Evolutionary conservation across 2,329 filamentous ascomycete species (phyloP).

Genomic region (Trichoderma pleuroti): DNA sequence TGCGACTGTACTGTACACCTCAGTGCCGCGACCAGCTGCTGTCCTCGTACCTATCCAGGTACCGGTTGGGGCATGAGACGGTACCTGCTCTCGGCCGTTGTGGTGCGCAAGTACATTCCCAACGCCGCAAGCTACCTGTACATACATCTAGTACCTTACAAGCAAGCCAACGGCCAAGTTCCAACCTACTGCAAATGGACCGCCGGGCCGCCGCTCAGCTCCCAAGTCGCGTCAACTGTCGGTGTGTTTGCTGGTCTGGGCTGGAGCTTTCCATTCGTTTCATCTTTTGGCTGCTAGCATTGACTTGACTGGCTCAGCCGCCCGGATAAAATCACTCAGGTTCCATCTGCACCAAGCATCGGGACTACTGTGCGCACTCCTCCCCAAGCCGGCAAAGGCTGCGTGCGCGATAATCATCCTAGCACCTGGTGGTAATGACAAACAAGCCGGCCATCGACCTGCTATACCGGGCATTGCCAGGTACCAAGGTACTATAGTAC

Average conservation of each 20-base stretch:
- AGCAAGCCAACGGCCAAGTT: not conserved
- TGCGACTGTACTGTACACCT: not conserved
- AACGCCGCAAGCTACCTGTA: not conserved
- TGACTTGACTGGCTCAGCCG: slow-evolving; percentile 10
- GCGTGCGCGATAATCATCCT: slow-evolving; percentile 13
- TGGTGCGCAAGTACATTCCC: not conserved
- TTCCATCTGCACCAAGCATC: slow-evolving; percentile 15
- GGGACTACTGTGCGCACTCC: slow-evolving; percentile 14
- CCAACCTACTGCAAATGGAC: not conserved
- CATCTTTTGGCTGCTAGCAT: not conserved
- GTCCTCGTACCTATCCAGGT: not conserved
- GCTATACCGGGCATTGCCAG: not conserved
- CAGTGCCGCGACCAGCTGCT: not conserved
- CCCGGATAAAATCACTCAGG: slow-evolving; percentile 18
- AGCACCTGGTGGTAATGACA: not conserved
- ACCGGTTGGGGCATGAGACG: not conserved
- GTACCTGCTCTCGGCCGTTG: not conserved
- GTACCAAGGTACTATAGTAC: no score
- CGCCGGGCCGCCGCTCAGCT: not conserved
- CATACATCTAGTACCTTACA: no score
- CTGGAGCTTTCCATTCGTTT: not conserved
- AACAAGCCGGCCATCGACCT: not conserved
- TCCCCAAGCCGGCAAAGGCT: slow-evolving; percentile 15
- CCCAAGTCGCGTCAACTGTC: not conserved
- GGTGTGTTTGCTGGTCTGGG: not conserved